Percentiles rank a stretch among this genome's conserved stretches.
Conservation (phyloP, 805 yeast species). For the Ogataea ganodermae region DNA sequence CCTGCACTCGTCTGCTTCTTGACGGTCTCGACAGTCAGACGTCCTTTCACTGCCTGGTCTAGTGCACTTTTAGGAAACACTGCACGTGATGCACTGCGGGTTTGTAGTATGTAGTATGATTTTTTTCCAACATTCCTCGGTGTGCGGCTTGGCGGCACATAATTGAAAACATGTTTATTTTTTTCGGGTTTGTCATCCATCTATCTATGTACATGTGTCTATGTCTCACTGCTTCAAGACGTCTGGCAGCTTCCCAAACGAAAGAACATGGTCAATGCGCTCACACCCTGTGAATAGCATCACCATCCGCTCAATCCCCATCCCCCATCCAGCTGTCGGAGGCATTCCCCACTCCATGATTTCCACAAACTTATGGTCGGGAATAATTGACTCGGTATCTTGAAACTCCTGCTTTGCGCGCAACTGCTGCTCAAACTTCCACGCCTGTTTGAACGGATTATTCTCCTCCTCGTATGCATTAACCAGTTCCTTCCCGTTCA, state of each 20-base stretch:
- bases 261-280: constrained; percentile 73
- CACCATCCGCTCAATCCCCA: constrained; percentile 86
- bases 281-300: constrained; percentile 70
- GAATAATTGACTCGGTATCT: constrained; percentile 65
- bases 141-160: background rate
- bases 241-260: constrained; percentile 74
- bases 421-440: constrained; percentile 65
- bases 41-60: no score
- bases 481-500: constrained; percentile 76
- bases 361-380: constrained; percentile 71
- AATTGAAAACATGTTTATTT: no score
- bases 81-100: no score
- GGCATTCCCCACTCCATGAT: constrained; percentile 93
- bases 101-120: background rate
- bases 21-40: no score
- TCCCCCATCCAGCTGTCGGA: constrained; percentile 98
- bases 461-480: constrained; percentile 98
- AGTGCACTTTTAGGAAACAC: no score
- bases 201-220: background rate
- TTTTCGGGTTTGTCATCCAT: no score
- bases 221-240: constrained; percentile 56
- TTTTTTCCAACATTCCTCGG: background rate
- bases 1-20: no score
- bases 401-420: constrained; percentile 44
- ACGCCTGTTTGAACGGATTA: constrained; percentile 69